phyloP scores from a whole-genome alignment of 768 basidiomycete genomes.

The Rhizopogon vesiculosus region DNA sequence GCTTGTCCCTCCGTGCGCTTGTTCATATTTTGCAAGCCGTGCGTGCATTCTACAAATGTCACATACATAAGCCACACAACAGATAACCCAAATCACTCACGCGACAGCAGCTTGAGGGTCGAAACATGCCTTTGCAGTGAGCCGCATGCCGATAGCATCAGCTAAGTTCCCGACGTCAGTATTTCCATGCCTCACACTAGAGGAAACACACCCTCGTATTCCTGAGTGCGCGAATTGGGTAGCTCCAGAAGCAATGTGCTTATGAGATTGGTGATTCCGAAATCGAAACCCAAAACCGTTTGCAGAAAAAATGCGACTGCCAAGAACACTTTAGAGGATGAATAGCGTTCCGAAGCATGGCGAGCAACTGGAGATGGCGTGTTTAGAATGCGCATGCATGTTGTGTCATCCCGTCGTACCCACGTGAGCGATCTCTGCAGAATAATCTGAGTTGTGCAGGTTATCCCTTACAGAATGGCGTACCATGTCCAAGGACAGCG shows the following conservation, averaged over 20 bases:
- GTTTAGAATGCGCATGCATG: not conserved
- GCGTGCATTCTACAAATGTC: conserved; percentile 56
- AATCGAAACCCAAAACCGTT: conserved; percentile 49
- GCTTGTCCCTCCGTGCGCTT: conserved; percentile 20
- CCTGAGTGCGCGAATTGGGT: conserved; percentile 79
- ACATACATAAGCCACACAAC: not conserved
- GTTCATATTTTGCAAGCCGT: conserved; percentile 58
- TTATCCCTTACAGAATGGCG: not conserved
- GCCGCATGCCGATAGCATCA: conserved; percentile 76
- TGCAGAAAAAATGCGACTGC: conserved; percentile 37
- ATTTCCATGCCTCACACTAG: not conserved
- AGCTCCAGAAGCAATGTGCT: conserved; percentile 57
- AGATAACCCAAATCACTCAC: conserved; percentile 34
- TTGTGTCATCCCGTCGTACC: conserved; percentile 33
- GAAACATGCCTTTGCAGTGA: conserved; percentile 84
- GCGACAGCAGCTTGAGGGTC: conserved; percentile 72
- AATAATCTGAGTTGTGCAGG: conserved; percentile 1
- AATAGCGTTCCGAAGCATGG: conserved; percentile 47
- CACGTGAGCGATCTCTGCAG: conserved; percentile 73
- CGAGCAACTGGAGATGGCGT: conserved; percentile 45
- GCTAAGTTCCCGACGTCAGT: conserved; percentile 38
- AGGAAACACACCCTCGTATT: conserved; percentile 60
- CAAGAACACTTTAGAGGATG: conserved; percentile 37
- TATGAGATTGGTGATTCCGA: conserved; percentile 43
- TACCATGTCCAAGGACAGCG: conserved; percentile 81